Base-by-base conservation (phyloP, 78 protist genomes). In the Guillardia theta region DNA sequence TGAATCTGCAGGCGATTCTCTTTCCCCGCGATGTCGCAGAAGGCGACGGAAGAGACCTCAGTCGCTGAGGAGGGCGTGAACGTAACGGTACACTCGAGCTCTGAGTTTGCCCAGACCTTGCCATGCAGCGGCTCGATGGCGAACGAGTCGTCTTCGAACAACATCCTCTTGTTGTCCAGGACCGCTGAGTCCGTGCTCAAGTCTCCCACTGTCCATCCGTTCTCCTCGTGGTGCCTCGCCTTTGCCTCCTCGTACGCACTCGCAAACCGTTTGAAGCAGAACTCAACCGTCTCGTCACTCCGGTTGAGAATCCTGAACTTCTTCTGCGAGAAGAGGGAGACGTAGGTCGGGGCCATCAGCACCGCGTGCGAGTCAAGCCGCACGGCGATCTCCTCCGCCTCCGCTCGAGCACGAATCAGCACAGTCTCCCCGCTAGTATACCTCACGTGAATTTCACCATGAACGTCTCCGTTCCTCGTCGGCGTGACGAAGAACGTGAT, bases 91-190 rank as follows among this genome's bases (percentile, higher is more conserved):
- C 87, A 15, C 53, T 96, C 95, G 12, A 5, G 41, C 92, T 87
- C 62, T 5, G 92, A 24, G 64, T 87, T 44, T 5, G 92, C 70
- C 64, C 62, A 93, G n/a, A 96, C 27, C 58, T 50, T 80, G 24
- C 97, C 97, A 19, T 0, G 1, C 10, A 64, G 12, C n/a, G 97
- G 97, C 77, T 39, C 93, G 80, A 96, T 87, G 36, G 95, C 3
- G 76, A 95, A 96, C n/a, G n/a, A n/a, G 62, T 4, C 24, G 18
- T 64, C 95, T 64, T 96, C 92, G 24, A 27, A 45, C 46, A 44
- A 95, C 41, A 27, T 0, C 62, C 48, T 36, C 58, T 19, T 54
- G 64, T 54, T 54, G 64, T 54, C 64, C 64, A 15, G 64, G 19
- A 22, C n/a, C n/a, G n/a, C n/a, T n/a, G n/a, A n/a, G n/a, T n/a